Conservation (phyloP, 352 stramenopile genomes). For the Aphanomyces cochlioides region DNA sequence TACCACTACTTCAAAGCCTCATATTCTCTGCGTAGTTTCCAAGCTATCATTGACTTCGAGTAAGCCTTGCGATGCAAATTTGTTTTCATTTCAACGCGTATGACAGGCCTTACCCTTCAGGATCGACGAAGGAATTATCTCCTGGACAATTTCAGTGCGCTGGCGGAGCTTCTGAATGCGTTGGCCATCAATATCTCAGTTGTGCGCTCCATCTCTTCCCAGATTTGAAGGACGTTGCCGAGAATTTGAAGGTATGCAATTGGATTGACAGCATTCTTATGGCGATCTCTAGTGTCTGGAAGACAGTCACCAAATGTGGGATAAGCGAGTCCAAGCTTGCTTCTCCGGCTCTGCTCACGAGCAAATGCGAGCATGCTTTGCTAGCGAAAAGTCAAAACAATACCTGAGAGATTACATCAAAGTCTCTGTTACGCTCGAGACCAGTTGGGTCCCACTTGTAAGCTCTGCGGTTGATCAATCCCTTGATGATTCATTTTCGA, state of each 20-base stretch:
- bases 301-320: slow-evolving; percentile 7
- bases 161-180: slow-evolving; percentile 64
- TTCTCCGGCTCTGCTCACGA: slow-evolving; percentile 48
- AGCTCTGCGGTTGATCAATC: slow-evolving; percentile 14
- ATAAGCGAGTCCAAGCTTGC: slow-evolving; percentile 55
- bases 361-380: slow-evolving; percentile 63
- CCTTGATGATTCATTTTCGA: not conserved
- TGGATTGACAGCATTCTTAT: not conserved
- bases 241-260: slow-evolving; percentile 54
- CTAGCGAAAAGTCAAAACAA: slow-evolving; percentile 46
- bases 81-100: slow-evolving; percentile 8
- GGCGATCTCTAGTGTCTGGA: slow-evolving; percentile 23
- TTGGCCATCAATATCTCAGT: slow-evolving; percentile 75
- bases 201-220: slow-evolving; percentile 66
- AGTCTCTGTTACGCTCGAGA: slow-evolving; percentile 37
- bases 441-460: slow-evolving; percentile 72
- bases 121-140: slow-evolving; percentile 47
- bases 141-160: slow-evolving; percentile 64
- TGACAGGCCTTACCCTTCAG: slow-evolving; percentile 44
- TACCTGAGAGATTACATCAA: slow-evolving; percentile 9
- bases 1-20: not conserved
- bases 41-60: slow-evolving; percentile 64
- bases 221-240: slow-evolving; percentile 56
- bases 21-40: slow-evolving; percentile 45
- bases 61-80: slow-evolving; percentile 8